These are phyloP conservation scores for Trichaptum fuscoviolaceum DNA, from an alignment of 768 basidiomycete species.

Conservation along the genomic window DNA sequence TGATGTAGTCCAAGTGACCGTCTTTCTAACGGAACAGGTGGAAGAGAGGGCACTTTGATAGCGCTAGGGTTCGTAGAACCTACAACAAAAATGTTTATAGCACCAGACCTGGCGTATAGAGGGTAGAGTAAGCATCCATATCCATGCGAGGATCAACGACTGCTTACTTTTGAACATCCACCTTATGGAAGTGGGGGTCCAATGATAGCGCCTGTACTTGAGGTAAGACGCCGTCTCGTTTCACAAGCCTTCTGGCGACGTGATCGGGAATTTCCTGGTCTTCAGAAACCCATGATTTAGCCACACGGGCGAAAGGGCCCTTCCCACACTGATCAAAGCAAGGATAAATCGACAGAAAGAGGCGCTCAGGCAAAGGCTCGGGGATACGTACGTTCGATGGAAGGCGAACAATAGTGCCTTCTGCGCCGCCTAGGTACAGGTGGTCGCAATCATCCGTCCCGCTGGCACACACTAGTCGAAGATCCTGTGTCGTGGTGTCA, in stretches of 20 bases:
- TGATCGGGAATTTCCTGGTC: slow-evolving; percentile 38
- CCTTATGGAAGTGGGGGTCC: slow-evolving; percentile 33
- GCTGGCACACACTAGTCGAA: slow-evolving; percentile 43
- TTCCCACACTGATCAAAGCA: slow-evolving; percentile 17
- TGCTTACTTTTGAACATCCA: slow-evolving; percentile 20
- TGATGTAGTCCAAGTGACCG: background rate
- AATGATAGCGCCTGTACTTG: slow-evolving; percentile 36
- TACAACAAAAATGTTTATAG: background rate
- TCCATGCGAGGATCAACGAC: background rate
- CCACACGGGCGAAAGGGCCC: slow-evolving; percentile 30
- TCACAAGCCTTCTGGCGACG: slow-evolving; percentile 24
- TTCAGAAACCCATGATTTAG: slow-evolving; percentile 33
- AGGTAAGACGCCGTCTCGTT: slow-evolving; percentile 29
- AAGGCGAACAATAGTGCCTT: slow-evolving; percentile 46
- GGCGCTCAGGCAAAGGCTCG: background rate
- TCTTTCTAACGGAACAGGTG: background rate
- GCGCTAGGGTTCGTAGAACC: background rate
- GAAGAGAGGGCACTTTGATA: background rate
- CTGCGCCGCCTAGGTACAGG: slow-evolving; percentile 34
- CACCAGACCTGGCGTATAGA: background rate
- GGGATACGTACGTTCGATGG: slow-evolving; percentile 40
- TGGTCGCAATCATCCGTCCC: slow-evolving; percentile 31
- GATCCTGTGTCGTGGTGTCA: slow-evolving; percentile 33
- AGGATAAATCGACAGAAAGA: background rate
- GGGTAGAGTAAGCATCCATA: background rate